Evolutionary conservation across 2,329 filamentous ascomycete species (phyloP).

Genomic region (Fusarium sp.): DNA sequence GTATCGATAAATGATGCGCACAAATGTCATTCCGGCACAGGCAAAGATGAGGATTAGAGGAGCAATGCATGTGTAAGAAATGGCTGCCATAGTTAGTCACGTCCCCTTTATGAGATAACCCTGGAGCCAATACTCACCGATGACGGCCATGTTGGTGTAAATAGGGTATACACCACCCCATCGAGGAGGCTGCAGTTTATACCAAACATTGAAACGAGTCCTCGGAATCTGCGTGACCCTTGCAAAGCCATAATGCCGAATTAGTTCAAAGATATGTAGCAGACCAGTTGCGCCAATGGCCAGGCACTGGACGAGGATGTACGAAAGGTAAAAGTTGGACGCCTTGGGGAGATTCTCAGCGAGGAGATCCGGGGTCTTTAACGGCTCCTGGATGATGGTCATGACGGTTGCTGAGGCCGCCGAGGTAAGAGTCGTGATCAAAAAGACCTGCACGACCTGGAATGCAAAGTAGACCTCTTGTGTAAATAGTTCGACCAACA

Average conservation of each 20-base stretch:
- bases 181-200: constrained; percentile 76
- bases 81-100: constrained; percentile 61
- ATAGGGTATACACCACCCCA: constrained; percentile 89
- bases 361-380: constrained; percentile 71
- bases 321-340: constrained; percentile 94
- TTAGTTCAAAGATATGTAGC: constrained; percentile 76
- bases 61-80: constrained; percentile 88
- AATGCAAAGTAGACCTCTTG: constrained; percentile 94
- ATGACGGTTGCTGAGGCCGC: constrained; percentile 78
- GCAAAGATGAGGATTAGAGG: constrained; percentile 88
- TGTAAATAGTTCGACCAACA: constrained; percentile 86
- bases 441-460: constrained; percentile 91
- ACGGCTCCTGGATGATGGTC: constrained; percentile 72
- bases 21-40: constrained; percentile 79
- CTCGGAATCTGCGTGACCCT: constrained; percentile 82
- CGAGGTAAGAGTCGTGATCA: constrained; percentile 85
- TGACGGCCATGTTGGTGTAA: constrained; percentile 84
- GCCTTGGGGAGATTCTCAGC: constrained; percentile 82
- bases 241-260: constrained; percentile 69
- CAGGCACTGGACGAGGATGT: constrained; percentile 93
- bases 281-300: constrained; percentile 80
- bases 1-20: constrained; percentile 91
- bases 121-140: constrained; percentile 67
- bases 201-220: constrained; percentile 83
- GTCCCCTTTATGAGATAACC: neutral